Percentiles rank a stretch among this genome's conserved stretches.
Evolutionary conservation across 179 eudicot genomes (phyloP).

Genomic region (Patellifolia procumbens): DNA sequence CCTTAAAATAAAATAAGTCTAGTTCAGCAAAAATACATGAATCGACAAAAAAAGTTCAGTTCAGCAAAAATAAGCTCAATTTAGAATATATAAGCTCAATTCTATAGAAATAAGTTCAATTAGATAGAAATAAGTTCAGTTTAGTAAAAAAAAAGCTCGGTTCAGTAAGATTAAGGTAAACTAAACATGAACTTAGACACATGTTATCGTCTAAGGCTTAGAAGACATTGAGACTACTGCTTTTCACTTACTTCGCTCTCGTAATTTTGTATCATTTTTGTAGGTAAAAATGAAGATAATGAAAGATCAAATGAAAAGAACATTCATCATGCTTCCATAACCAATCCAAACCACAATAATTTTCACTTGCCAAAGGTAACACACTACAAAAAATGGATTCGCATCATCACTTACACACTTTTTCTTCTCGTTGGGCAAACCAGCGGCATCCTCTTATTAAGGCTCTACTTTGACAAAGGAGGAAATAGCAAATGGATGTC

Average conservation of each 20-base stretch:
- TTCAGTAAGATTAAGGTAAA: no score
- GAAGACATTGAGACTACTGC: no score
- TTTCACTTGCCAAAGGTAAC: conserved; percentile 19
- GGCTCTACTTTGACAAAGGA: conserved; percentile 62
- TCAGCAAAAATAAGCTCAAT: no score
- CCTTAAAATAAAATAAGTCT: no score
- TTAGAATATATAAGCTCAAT: no score
- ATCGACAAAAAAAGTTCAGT: no score
- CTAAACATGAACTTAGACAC: no score
- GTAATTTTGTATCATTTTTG: not conserved
- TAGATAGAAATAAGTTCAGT: no score
- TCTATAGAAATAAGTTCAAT: no score
- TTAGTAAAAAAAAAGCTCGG: no score
- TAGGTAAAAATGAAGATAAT: conserved; percentile 22
- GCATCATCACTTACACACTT: conserved; percentile 38
- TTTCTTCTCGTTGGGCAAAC: conserved; percentile 58
- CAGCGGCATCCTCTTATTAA: conserved; percentile 50
- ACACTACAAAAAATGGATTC: conserved; percentile 41
- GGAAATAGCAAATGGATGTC: conserved; percentile 60
- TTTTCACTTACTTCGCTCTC: not conserved
- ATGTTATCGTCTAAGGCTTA: no score
- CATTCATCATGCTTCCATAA: not conserved
- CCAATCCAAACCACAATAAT: not conserved
- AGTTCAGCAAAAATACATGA: no score
- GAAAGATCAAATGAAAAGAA: conserved; percentile 16